These are phyloP conservation scores for Paramecium sonneborni DNA, from an alignment of 73 alveolate genomes.

Conservation along the genomic window DNA sequence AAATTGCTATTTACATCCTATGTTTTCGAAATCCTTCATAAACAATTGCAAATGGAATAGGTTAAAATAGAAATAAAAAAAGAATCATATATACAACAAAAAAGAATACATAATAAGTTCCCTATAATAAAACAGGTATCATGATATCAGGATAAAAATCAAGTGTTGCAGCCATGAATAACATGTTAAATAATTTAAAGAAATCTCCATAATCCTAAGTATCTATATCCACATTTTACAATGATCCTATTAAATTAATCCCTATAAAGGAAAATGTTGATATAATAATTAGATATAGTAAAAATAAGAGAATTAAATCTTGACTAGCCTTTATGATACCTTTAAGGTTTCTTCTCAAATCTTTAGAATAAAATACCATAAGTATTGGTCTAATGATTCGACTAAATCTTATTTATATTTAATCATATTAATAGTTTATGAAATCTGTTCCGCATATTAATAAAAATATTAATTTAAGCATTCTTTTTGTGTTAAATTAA, in stretches of 20 bases:
- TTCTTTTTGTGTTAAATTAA: neutral
- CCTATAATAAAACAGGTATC: slow-evolving; percentile 42
- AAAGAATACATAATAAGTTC: slow-evolving; percentile 28
- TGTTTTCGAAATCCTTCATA: slow-evolving; percentile 69
- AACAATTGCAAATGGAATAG: slow-evolving; percentile 64
- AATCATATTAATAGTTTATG: neutral
- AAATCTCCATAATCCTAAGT: slow-evolving; percentile 62
- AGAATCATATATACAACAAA: slow-evolving; percentile 39
- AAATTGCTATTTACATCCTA: slow-evolving; percentile 41
- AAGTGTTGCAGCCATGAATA: slow-evolving; percentile 49
- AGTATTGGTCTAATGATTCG: slow-evolving; percentile 54
- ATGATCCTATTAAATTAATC: slow-evolving; percentile 52
- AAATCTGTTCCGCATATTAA: slow-evolving; percentile 29
- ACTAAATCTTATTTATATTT: slow-evolving; percentile 30
- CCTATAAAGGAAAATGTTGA: slow-evolving; percentile 62
- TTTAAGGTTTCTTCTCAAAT: slow-evolving; percentile 59
- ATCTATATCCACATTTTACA: slow-evolving; percentile 18
- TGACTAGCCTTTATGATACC: slow-evolving; percentile 48
- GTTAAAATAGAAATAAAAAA: slow-evolving; percentile 57
- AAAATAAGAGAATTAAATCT: slow-evolving; percentile 34
- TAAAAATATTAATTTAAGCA: neutral
- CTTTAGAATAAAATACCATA: slow-evolving; percentile 50
- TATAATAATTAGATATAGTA: slow-evolving; percentile 39
- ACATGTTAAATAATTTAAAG: slow-evolving; percentile 26
- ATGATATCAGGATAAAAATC: slow-evolving; percentile 63